phyloP scores from a whole-genome alignment of 768 basidiomycete species.

The Agrocybe chaxingu region DNA sequence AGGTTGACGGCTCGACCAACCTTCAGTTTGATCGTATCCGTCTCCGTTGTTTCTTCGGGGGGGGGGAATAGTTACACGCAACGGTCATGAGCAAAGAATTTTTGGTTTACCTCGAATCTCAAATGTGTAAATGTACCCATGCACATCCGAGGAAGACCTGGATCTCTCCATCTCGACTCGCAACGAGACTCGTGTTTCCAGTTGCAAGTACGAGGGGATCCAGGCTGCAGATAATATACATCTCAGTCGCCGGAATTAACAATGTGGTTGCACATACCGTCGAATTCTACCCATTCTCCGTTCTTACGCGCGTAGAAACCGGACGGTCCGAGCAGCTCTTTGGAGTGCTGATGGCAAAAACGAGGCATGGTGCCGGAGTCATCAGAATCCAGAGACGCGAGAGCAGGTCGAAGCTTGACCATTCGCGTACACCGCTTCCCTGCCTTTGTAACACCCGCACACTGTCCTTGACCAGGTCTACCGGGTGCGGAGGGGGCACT shows the following conservation, averaged over 20 bases:
- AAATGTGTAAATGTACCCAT: slow-evolving; percentile 81
- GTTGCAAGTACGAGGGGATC: slow-evolving; percentile 63
- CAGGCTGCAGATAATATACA: slow-evolving; percentile 43
- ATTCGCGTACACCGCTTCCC: slow-evolving; percentile 60
- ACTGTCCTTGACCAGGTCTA: slow-evolving; percentile 39
- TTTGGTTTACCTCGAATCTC: slow-evolving; percentile 62
- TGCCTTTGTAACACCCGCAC: slow-evolving; percentile 61
- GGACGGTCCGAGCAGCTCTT: slow-evolving; percentile 45
- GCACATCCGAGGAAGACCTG: slow-evolving; percentile 52
- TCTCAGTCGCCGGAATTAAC: slow-evolving; percentile 9
- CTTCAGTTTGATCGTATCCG: slow-evolving; percentile 59
- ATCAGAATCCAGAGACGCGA: slow-evolving; percentile 20
- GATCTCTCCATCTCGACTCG: slow-evolving; percentile 46
- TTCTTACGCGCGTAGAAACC: slow-evolving; percentile 58
- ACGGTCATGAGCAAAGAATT: background rate
- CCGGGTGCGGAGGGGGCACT: slow-evolving; percentile 6
- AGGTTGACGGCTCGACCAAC: slow-evolving; percentile 78
- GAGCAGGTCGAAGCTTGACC: slow-evolving; percentile 41
- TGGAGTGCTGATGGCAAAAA: slow-evolving; percentile 67
- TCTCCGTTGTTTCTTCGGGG: slow-evolving; percentile 15
- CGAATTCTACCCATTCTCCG: slow-evolving; percentile 54
- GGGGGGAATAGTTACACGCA: background rate
- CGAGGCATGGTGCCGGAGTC: slow-evolving; percentile 32
- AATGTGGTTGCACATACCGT: slow-evolving; percentile 34
- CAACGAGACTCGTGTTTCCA: slow-evolving; percentile 55